Base-by-base conservation (phyloP, 768 basidiomycete species). In the Clavaria fumosa region DNA sequence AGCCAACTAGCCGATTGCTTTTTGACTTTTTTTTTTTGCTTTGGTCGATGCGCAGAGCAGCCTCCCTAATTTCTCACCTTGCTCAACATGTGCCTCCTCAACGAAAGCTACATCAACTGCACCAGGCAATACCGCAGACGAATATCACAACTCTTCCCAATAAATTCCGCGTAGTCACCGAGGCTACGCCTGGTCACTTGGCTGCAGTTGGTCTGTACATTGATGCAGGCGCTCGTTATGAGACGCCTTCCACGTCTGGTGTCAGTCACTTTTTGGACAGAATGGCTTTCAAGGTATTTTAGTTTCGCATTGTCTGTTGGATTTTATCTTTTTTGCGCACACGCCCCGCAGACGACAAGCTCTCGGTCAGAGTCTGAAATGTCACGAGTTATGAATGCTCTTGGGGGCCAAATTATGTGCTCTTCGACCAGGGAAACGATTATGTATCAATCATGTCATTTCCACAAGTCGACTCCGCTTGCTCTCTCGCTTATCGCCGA, bases 361-460 rank as follows among this genome's bases (percentile, higher is more conserved):
- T 68, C 69, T 18, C 72, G 81, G 39, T 69, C 81, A 1, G 74
- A 75, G 35, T 75, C 72, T 15, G 69, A 82, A 45, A 91, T 96
- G 80, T 70, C 78, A 3, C 61, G 63, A 3, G 78, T 80, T 26
- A 79, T 93, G 50, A 78, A 88, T 53, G 67, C 68, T 3, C 67
- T 93, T 23, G 91, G 93, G 27, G 88, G 89, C 11, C 88, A 93
- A 60, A 89, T 97, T 41, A 67, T 81, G 57, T 89, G 83, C 51
- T 78, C 88, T 12, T 84, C 88, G 12, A 80, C 88, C 2, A 69
- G 95, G 32, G 95, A 99, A 55, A 72, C 86, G 15, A 89, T 96
- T 52, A 86, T 95, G 82, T 99, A 97, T 54, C 95, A 97, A 58
- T 93, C 93, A 7, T 86, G 89, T 26, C 82, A 93, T 54, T 91